phyloP scores from a whole-genome alignment of 2,329 filamentous ascomycete species.

The Orbilia brochopaga region DNA sequence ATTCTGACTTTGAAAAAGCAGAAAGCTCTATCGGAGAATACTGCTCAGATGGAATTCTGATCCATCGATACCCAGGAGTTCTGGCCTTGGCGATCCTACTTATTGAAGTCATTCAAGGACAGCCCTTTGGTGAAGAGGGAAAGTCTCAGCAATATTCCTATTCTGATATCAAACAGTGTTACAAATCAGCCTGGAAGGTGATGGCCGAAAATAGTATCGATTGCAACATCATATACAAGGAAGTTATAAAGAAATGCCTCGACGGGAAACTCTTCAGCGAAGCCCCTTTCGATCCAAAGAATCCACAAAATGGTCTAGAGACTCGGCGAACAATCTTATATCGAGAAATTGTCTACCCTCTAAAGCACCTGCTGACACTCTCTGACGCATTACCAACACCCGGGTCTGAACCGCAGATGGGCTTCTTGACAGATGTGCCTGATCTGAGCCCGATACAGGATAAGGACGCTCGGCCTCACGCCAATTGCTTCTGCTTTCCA shows the following conservation, averaged over 20 bases:
- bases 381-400: conserved; percentile 1
- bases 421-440: background rate
- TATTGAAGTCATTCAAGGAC: conserved; percentile 33
- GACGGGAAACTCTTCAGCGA: conserved; percentile 35
- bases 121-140: conserved; percentile 13
- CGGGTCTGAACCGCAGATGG: conserved; percentile 12
- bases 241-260: conserved; percentile 40
- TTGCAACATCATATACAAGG: conserved; percentile 42
- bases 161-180: conserved; percentile 19
- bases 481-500: too few relatives aligned
- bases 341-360: conserved; percentile 30
- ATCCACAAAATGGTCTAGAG: conserved; percentile 27
- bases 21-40: conserved; percentile 8
- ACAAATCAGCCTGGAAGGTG: conserved; percentile 32
- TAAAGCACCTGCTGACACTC: conserved; percentile 27
- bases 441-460: too few relatives aligned
- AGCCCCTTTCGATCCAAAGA: conserved; percentile 22
- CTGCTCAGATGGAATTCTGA: conserved; percentile 22
- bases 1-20: conserved; percentile 19
- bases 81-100: conserved; percentile 34
- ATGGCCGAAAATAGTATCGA: conserved; percentile 14
- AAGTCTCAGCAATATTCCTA: conserved; percentile 14
- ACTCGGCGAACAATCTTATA: conserved; percentile 39
- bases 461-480: too few relatives aligned
- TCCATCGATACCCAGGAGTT: conserved; percentile 38